Evolutionary conservation across 805 yeast genomes (phyloP).

Genomic region (Kuraishia capsulata): DNA sequence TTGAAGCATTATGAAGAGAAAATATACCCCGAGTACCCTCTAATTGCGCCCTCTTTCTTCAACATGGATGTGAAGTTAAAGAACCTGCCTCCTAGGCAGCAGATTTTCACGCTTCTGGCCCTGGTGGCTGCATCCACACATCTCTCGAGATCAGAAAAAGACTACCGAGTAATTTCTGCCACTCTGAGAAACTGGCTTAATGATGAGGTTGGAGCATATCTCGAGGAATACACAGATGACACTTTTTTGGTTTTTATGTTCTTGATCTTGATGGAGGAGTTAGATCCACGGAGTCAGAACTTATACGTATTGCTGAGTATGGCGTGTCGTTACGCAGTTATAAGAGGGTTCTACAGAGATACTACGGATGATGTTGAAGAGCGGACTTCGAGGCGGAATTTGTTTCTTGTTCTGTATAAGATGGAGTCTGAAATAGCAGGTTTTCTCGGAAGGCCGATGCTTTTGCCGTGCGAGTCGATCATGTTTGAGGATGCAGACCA

Average conservation of each 20-base stretch:
- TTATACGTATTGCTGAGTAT: slow-evolving; percentile 9
- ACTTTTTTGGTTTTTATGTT: background rate
- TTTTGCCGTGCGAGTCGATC: background rate
- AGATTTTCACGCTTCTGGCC: slow-evolving; percentile 9
- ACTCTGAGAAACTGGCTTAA: slow-evolving; percentile 10
- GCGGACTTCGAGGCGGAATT: slow-evolving; percentile 5
- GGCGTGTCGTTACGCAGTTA: slow-evolving; percentile 10
- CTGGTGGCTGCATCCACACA: slow-evolving; percentile 12
- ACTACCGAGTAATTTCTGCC: slow-evolving; percentile 9
- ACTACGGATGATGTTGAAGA: slow-evolving; percentile 8
- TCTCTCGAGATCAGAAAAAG: slow-evolving; percentile 8
- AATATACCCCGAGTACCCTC: slow-evolving; percentile 10
- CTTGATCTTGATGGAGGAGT: slow-evolving; percentile 7
- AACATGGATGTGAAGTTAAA: slow-evolving; percentile 9
- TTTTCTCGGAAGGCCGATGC: background rate
- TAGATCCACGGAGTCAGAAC: slow-evolving; percentile 8
- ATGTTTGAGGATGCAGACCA: background rate
- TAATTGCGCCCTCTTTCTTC: slow-evolving; percentile 10
- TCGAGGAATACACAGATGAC: background rate
- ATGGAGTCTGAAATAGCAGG: background rate
- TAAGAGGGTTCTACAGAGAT: slow-evolving; percentile 9
- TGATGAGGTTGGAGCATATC: slow-evolving; percentile 5
- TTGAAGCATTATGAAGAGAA: slow-evolving; percentile 10
- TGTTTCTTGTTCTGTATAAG: background rate
- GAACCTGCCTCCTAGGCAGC: slow-evolving; percentile 4